Evolutionary conservation across 2,329 filamentous ascomycete genomes (phyloP).

Genomic region (Ophiosphaerella korrae): DNA sequence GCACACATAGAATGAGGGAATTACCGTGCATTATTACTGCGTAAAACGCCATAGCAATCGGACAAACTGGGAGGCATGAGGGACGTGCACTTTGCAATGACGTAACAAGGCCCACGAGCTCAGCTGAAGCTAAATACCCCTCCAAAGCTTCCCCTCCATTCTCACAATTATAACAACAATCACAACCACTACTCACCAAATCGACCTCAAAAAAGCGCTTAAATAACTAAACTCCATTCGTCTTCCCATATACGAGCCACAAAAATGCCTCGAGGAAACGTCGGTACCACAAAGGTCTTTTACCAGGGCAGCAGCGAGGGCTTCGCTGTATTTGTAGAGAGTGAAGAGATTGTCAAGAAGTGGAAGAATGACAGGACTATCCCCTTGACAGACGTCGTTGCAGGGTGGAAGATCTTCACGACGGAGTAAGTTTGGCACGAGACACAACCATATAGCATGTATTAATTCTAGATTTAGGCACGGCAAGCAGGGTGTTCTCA

Average conservation of each 20-base stretch:
- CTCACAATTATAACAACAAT: constrained; percentile 2
- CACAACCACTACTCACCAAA: neutral
- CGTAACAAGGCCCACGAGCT: constrained; percentile 34
- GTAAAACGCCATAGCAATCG: no score
- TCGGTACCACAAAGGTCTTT: constrained; percentile 75
- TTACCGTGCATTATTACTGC: no score
- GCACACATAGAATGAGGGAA: constrained; percentile 3
- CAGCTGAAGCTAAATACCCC: constrained; percentile 33
- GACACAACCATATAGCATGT: neutral
- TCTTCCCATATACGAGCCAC: constrained; percentile 7
- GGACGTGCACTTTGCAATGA: constrained; percentile 38
- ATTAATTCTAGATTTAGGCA: constrained; percentile 62
- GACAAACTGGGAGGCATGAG: neutral
- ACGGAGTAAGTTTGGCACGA: constrained; percentile 70
- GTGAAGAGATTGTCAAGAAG: constrained; percentile 68
- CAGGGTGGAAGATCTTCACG: constrained; percentile 84
- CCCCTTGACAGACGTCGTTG: constrained; percentile 83
- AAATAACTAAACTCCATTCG: neutral
- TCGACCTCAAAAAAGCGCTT: neutral
- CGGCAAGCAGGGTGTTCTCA: constrained; percentile 79
- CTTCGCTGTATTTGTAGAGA: constrained; percentile 71
- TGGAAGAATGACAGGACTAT: constrained; percentile 82
- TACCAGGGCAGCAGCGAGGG: constrained; percentile 76
- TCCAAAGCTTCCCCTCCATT: constrained; percentile 34
- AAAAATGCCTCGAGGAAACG: constrained; percentile 54